Base-by-base conservation (phyloP, 1,139 yeast species). In the Yarrowia galli region DNA sequence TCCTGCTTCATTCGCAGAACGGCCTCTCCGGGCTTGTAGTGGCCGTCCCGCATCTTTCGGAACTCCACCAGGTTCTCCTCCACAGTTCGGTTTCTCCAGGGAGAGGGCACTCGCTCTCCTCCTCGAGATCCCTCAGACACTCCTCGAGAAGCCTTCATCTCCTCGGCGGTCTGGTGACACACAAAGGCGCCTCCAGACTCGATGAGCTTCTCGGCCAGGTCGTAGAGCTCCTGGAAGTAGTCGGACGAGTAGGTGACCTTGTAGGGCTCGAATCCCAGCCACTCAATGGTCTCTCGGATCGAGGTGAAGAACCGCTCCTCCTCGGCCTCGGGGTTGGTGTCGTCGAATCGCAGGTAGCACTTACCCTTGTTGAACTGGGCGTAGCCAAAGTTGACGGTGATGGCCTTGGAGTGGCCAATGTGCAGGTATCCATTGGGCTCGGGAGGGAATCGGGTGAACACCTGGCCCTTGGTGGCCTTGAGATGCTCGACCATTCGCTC, bases 321-420 rank as follows among this genome's bases (percentile, higher is more conserved):
- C 80, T 96, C 99, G 58, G 98, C 97, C 79, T 93, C 98, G 2
- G 99, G 99, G 76, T 96, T 96, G 54, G 99, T 96, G 76, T 96
- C 99, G 79, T 96, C 99, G 73, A 87, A 96, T 78, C 99, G 86
- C 77, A 96, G 83, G 78, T 92, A 92, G 79, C 98, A 93, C 69
- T 86, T 84, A 71, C 99, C 99, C 69, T 86, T 84, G 77, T 92
- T 84, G 79, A 81, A 89, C 77, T 90, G 89, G 58, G 99, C 99
- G 77, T 84, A 95, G 18, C 98, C 98, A 78, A 95, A 95, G 78
- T 95, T 93, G 69, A 95, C 97, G 85, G 95, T 90, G 77, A 95
- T 95, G 67, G 99, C 99, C 81, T 96, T 96, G 64, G 97, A 90
- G 78, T 95, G 99, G 60, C 99, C 99, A 79, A 95, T 95, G 78